These are phyloP conservation scores for Diaporthe sp. DNA, from an alignment of 2,329 filamentous ascomycete genomes.

Conservation along the genomic window DNA sequence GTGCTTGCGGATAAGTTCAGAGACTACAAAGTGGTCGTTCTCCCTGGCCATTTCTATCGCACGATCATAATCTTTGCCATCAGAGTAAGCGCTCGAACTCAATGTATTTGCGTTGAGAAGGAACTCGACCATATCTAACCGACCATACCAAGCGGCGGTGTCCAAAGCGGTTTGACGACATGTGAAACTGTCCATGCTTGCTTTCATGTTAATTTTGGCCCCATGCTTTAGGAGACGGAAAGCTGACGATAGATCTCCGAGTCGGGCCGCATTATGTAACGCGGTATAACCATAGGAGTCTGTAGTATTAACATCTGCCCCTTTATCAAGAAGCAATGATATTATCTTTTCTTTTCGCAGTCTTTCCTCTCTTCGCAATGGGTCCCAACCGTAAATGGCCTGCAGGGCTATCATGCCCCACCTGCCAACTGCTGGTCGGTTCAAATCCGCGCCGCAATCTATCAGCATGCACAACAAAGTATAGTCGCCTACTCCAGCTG, in stretches of 20 bases:
- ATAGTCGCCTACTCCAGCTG: neutral
- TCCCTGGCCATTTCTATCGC: neutral
- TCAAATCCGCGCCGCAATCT: neutral
- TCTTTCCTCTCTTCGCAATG: neutral
- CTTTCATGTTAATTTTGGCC: neutral
- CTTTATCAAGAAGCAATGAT: neutral
- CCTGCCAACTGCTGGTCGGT: neutral
- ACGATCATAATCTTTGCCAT: constrained; percentile 10
- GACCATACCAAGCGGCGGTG: neutral
- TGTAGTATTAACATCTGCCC: neutral
- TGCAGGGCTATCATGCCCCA: neutral
- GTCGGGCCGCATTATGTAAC: neutral
- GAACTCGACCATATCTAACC: constrained; percentile 23
- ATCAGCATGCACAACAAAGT: neutral
- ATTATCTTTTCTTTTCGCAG: neutral
- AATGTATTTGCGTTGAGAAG: constrained; percentile 24
- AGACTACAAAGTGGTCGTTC: accelerated
- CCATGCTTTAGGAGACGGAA: neutral
- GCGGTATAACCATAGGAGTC: neutral
- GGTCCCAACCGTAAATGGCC: neutral
- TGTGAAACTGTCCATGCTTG: neutral
- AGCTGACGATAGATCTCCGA: neutral
- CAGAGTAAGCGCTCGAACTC: neutral
- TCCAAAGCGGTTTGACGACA: neutral
- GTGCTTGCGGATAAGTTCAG: constrained; percentile 3